These are phyloP conservation scores for Lipomyces sp. DNA, from an alignment of 805 yeast species.

Conservation along the genomic window DNA sequence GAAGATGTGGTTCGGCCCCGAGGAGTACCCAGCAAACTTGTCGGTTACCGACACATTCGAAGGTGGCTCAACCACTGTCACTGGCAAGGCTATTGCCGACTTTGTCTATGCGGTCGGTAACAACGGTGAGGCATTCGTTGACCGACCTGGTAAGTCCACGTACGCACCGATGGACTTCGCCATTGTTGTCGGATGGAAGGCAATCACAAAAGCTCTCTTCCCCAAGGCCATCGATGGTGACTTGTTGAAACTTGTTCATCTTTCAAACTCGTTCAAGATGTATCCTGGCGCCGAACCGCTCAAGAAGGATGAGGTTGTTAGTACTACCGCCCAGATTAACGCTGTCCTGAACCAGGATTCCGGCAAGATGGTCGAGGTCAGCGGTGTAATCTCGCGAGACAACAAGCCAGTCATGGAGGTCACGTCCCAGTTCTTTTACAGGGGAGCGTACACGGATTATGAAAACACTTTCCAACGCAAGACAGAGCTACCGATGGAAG, in stretches of 20 bases:
- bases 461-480: constrained; percentile 90
- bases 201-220: constrained; percentile 97
- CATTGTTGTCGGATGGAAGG: constrained; percentile 97
- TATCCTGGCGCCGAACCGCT: constrained; percentile 88
- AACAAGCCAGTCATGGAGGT: constrained; percentile 88
- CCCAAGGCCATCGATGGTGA: constrained; percentile 97
- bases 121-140: constrained; percentile 93
- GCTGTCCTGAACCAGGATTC: constrained; percentile 89
- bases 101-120: constrained; percentile 97
- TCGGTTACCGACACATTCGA: constrained; percentile 72
- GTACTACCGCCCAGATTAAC: constrained; percentile 80
- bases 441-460: constrained; percentile 87
- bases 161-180: constrained; percentile 99
- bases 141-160: constrained; percentile 80
- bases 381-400: constrained; percentile 81
- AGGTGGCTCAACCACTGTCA: constrained; percentile 70
- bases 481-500: constrained; percentile 84
- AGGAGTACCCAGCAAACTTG: constrained; percentile 55
- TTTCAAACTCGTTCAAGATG: constrained; percentile 94
- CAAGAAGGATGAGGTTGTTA: constrained; percentile 82
- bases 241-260: constrained; percentile 87
- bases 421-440: constrained; percentile 91
- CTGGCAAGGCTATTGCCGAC: constrained; percentile 79
- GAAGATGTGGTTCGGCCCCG: constrained; percentile 89
- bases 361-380: constrained; percentile 95